phyloP scores from a whole-genome alignment of 495 filamentous ascomycete genomes.

The Tetracladium marchalianum region DNA sequence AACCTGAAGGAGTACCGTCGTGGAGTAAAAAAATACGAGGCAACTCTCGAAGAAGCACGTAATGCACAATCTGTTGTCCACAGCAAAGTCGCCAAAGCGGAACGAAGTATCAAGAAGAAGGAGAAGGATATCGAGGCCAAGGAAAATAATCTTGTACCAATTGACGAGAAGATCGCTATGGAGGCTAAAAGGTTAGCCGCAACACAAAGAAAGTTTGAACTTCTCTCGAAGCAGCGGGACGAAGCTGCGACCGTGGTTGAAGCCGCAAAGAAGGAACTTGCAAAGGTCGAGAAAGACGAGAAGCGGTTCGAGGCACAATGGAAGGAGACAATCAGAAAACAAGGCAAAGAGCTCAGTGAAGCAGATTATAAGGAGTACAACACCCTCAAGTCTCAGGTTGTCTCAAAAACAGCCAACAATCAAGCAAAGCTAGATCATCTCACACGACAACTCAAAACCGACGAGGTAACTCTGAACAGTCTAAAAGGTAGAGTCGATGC shows the following conservation, averaged over 20 bases:
- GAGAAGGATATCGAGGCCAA: slow-evolving; percentile 84
- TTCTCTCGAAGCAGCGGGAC: slow-evolving; percentile 67
- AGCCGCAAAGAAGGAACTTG: slow-evolving; percentile 68
- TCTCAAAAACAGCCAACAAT: slow-evolving; percentile 70
- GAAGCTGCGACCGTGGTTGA: slow-evolving; percentile 53
- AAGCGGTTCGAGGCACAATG: slow-evolving; percentile 82
- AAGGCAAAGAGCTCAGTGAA: slow-evolving; percentile 77
- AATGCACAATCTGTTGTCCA: slow-evolving; percentile 69
- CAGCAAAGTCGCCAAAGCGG: slow-evolving; percentile 71
- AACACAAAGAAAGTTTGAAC: slow-evolving; percentile 53
- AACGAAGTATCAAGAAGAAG: slow-evolving; percentile 71
- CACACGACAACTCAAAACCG: slow-evolving; percentile 74
- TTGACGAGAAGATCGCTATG: slow-evolving; percentile 88
- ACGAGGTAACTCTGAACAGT: slow-evolving; percentile 78
- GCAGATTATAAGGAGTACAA: slow-evolving; percentile 86
- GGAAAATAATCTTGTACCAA: slow-evolving; percentile 75
- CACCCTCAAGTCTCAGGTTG: slow-evolving; percentile 74
- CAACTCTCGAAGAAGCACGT: slow-evolving; percentile 75
- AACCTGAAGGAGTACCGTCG: slow-evolving; percentile 91
- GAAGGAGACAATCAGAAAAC: slow-evolving; percentile 69
- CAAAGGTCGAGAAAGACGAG: slow-evolving; percentile 81
- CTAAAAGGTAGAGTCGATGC: slow-evolving; percentile 77
- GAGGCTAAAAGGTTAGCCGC: slow-evolving; percentile 59
- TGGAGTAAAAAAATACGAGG: slow-evolving; percentile 76
- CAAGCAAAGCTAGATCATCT: slow-evolving; percentile 79